Evolutionary conservation across 148 eudicot genomes (phyloP).

Genomic region (Polygonum aviculare): DNA sequence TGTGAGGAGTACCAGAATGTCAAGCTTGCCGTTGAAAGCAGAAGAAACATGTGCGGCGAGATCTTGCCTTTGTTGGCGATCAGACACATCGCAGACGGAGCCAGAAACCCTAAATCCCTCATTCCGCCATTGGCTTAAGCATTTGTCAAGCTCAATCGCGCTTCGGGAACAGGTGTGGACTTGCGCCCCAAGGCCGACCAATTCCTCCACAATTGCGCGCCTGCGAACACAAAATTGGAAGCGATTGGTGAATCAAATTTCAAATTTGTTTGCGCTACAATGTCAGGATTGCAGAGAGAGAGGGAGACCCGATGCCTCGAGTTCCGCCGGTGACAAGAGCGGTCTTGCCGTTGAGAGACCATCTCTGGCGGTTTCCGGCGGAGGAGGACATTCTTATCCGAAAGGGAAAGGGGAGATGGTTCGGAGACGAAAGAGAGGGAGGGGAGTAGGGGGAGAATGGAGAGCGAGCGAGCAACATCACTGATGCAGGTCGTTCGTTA

Average conservation of each 20-base stretch:
- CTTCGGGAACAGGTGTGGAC: slow-evolving; percentile 67
- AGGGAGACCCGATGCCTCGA: slow-evolving; percentile 57
- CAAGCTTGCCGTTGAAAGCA: slow-evolving; percentile 47
- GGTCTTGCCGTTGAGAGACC: slow-evolving; percentile 45
- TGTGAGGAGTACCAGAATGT: slow-evolving; percentile 43
- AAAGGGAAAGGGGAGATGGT: neutral
- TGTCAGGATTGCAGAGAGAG: neutral
- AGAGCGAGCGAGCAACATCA: neutral
- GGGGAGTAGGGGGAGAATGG: neutral
- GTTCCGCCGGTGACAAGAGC: slow-evolving; percentile 77
- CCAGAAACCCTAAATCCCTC: slow-evolving; percentile 46
- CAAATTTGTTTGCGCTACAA: neutral
- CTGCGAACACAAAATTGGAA: slow-evolving; percentile 14
- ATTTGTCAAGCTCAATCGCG: slow-evolving; percentile 30
- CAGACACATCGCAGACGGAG: slow-evolving; percentile 56
- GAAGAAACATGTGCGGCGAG: slow-evolving; percentile 35
- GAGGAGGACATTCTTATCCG: slow-evolving; percentile 3
- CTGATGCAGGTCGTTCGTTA: neutral
- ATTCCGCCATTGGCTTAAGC: slow-evolving; percentile 43
- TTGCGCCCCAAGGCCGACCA: slow-evolving; percentile 54
- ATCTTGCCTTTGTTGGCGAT: slow-evolving; percentile 32
- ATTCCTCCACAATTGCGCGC: slow-evolving; percentile 59
- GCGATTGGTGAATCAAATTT: neutral
- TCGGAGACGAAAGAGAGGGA: neutral
- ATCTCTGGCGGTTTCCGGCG: slow-evolving; percentile 18